Conservation (phyloP, 2,329 filamentous ascomycete species). For the Colletotrichum plurivorum region DNA sequence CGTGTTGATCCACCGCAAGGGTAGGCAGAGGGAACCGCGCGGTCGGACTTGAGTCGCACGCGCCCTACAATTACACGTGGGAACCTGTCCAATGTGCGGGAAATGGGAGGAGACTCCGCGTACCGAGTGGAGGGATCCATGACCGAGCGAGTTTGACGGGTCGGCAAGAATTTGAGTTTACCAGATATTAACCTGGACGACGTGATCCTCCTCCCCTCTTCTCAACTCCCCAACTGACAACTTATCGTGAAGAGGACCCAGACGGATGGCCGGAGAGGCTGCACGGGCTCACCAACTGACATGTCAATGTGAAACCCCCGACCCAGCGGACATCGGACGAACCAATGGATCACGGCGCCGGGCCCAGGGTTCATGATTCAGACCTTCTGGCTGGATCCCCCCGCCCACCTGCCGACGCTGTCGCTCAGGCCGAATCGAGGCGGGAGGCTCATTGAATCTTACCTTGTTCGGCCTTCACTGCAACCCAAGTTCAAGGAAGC, state of each 20-base stretch:
- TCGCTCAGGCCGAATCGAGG: constrained; percentile 8
- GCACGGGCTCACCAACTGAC: constrained; percentile 10
- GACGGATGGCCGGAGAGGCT: constrained; percentile 9
- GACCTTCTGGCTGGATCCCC: not conserved
- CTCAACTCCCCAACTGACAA: not conserved
- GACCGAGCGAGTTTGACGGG: not conserved
- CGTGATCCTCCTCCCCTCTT: constrained; percentile 1
- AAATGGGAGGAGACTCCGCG: not conserved
- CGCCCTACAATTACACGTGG: constrained; percentile 3
- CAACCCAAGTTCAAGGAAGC: constrained; percentile 16
- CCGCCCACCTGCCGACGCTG: not conserved
- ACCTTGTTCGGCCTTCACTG: constrained; percentile 15
- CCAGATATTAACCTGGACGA: constrained; percentile 15
- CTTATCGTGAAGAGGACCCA: not conserved
- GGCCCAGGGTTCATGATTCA: constrained; percentile 39
- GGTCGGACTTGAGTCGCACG: constrained; percentile 15
- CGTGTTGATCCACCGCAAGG: not conserved
- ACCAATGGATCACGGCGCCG: constrained; percentile 25
- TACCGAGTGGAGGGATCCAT: constrained; percentile 12
- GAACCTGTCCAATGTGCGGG: constrained; percentile 1
- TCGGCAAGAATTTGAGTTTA: constrained; percentile 13
- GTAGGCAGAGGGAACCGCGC: not conserved
- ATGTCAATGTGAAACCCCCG: constrained; percentile 32
- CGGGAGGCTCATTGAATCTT: constrained; percentile 11
- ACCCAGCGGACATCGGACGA: constrained; percentile 30